Evolutionary conservation across 2,329 filamentous ascomycete genomes (phyloP).

Genomic region (Paecilomyces niveus): DNA sequence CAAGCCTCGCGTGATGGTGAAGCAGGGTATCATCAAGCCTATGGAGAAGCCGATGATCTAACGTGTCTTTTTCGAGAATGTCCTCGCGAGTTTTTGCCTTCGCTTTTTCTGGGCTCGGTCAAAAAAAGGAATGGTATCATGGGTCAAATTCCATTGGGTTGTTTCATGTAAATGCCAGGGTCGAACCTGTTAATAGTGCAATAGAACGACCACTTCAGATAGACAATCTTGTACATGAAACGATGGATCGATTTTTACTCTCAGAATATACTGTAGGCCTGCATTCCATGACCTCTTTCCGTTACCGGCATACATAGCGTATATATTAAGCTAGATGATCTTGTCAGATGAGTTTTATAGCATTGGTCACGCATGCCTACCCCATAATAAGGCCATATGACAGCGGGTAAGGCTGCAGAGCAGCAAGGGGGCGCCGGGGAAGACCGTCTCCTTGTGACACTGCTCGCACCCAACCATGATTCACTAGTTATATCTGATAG

Average conservation of each 20-base stretch:
- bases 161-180: not conserved
- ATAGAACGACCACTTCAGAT: not conserved
- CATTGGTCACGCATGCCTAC: not conserved
- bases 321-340: constrained; percentile 3
- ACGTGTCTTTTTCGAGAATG: not conserved
- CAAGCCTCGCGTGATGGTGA: constrained; percentile 82
- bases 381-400: not conserved
- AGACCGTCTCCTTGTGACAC: not conserved
- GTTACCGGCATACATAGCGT: not conserved
- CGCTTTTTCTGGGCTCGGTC: not conserved
- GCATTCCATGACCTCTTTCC: not conserved
- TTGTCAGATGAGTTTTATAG: not conserved
- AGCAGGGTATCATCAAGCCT: constrained; percentile 81
- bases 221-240: not conserved
- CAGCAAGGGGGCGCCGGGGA: not conserved
- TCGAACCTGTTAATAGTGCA: not conserved
- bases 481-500: not conserved
- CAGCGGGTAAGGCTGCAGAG: not conserved
- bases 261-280: not conserved
- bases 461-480: not conserved
- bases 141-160: not conserved
- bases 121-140: not conserved
- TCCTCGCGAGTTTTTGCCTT: not conserved
- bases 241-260: not conserved
- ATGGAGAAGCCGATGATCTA: constrained; percentile 68